These are phyloP conservation scores for Moricandia arvensis DNA, from an alignment of 345 rosid species.

Conservation along the genomic window DNA sequence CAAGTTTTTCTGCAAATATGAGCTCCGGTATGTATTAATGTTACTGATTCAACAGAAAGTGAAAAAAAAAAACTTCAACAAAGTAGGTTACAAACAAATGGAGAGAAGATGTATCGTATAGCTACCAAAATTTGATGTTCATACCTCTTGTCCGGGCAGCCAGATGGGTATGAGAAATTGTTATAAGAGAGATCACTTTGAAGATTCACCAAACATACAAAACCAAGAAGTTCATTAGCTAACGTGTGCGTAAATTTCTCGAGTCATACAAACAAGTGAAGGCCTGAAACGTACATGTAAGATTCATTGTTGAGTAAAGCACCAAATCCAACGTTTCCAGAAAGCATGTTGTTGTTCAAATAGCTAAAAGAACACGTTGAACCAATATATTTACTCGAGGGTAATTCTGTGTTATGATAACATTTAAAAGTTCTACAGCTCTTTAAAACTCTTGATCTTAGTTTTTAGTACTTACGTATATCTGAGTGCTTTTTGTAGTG, in stretches of 20 bases:
- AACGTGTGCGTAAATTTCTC: neutral
- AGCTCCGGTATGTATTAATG: conserved; percentile 22
- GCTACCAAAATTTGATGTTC: neutral
- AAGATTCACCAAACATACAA: neutral
- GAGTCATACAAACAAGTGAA: neutral
- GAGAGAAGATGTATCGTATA: neutral
- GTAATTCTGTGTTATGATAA: neutral
- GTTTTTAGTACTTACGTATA: conserved; percentile 3
- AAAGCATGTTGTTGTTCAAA: conserved; percentile 21
- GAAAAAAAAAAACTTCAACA: neutral
- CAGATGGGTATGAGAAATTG: conserved; percentile 22
- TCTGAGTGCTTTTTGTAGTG: neutral
- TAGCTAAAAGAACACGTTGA: conserved; percentile 10
- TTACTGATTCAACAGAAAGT: conserved; percentile 4
- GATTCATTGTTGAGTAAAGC: neutral
- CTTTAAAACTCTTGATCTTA: neutral
- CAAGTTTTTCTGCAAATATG: conserved; percentile 7
- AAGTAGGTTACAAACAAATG: neutral
- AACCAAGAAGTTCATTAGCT: neutral
- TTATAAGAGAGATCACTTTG: conserved; percentile 30
- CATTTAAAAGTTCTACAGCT: neutral
- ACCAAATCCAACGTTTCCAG: conserved; percentile 4
- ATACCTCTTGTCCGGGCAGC: conserved; percentile 6
- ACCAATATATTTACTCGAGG: neutral
- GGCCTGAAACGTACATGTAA: neutral